Evolutionary conservation across 768 basidiomycete genomes (phyloP).

Genomic region (Fomitopsis serialis): DNA sequence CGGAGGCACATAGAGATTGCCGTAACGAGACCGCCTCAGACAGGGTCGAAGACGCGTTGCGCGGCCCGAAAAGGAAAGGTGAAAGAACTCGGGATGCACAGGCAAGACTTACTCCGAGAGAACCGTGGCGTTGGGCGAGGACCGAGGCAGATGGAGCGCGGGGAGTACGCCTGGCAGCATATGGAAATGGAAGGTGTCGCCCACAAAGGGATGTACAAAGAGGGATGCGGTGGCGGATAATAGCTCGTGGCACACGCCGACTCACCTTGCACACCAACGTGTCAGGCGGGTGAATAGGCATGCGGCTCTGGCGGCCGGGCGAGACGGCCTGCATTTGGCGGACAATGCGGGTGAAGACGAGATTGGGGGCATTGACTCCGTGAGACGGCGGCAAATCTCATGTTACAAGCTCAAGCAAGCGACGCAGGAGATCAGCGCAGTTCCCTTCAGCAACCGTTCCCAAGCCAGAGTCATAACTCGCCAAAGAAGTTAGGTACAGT

Average conservation of each 20-base stretch:
- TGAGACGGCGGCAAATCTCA: not conserved
- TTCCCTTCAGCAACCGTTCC: not conserved
- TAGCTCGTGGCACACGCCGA: not conserved
- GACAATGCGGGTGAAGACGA: not conserved
- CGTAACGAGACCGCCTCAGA: constrained; percentile 21
- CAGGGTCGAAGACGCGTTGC: constrained; percentile 12
- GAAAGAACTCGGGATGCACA: constrained; percentile 13
- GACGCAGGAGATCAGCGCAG: not conserved
- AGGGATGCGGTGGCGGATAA: not conserved
- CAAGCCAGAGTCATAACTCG: not conserved
- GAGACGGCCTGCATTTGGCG: not conserved
- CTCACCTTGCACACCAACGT: not conserved
- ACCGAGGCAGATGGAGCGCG: not conserved
- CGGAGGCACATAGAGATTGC: constrained; percentile 23
- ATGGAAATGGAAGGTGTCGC: not conserved
- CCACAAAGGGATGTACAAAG: not conserved
- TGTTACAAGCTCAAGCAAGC: not conserved
- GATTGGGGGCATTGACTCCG: not conserved
- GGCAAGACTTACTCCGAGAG: not conserved
- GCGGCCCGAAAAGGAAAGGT: constrained; percentile 22
- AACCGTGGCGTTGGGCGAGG: not conserved
- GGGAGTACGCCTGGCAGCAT: not conserved
- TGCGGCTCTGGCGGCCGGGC: not conserved
- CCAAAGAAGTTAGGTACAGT: not conserved
- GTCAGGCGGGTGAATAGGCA: not conserved